phyloP scores from a whole-genome alignment of 2,329 filamentous ascomycete species.

The Colletotrichum costaricense region DNA sequence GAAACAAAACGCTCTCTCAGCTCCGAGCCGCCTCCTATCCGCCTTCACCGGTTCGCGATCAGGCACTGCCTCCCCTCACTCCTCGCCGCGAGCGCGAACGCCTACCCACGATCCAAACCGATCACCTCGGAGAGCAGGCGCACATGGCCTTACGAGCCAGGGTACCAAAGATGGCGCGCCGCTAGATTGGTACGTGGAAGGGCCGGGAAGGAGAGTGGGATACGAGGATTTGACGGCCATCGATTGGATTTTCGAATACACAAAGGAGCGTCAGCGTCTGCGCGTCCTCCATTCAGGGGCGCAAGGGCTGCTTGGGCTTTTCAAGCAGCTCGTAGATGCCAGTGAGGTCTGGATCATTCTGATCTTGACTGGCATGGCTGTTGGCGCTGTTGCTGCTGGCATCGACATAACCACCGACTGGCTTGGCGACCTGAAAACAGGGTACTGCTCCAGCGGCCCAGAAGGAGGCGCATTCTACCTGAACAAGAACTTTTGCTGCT shows the following conservation, averaged over 20 bases:
- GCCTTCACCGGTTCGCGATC: conserved; percentile 54
- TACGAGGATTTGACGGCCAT: conserved; percentile 98
- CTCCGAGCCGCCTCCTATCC: conserved; percentile 60
- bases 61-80: conserved; percentile 35
- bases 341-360: conserved; percentile 94
- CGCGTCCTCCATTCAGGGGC: conserved; percentile 78
- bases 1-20: conserved; percentile 60
- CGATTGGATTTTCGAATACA: conserved; percentile 99
- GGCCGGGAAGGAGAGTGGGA: conserved; percentile 87
- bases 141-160: conserved; percentile 29
- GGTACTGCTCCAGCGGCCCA: conserved; percentile 80
- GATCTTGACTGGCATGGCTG: conserved; percentile 84
- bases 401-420: conserved; percentile 94
- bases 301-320: conserved; percentile 77
- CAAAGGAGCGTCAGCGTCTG: conserved; percentile 90
- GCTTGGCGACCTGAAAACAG: conserved; percentile 91
- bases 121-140: conserved; percentile 31
- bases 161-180: conserved; percentile 58
- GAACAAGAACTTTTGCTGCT: conserved; percentile 92
- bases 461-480: conserved; percentile 92
- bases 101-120: conserved; percentile 38
- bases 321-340: conserved; percentile 80
- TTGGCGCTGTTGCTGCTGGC: conserved; percentile 84
- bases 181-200: conserved; percentile 90
- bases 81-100: conserved; percentile 33